Base-by-base conservation (phyloP, 148 eudicot genomes). In the Chenopodium formosanum region DNA sequence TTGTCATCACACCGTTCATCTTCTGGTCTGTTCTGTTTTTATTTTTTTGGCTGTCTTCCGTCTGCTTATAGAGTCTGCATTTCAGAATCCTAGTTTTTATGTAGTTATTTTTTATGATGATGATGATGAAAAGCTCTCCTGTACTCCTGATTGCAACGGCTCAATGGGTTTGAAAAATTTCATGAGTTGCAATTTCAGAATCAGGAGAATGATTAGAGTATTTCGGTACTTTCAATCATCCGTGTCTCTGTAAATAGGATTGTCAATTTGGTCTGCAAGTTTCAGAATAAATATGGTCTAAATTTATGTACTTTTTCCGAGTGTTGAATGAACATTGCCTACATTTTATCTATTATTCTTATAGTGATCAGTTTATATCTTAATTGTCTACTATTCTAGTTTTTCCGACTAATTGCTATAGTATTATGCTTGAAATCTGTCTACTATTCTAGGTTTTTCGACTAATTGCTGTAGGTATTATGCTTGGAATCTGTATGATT, bases 111-210 rank as follows among this genome's bases (percentile, higher is more conserved):
- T n/a, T 20, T 53, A 74, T 44, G 67, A 64, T 76, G 71, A 64
- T 76, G 71, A 81, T 84, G 86, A 84, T 80, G 74, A 85, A 82
- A 69, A 75, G 75, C 65, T 78, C 58, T 78, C 76, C 84, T 74
- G 67, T 20, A 34, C 73, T 48, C 50, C 29, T 66, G 73, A 52
- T 73, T 65, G 78, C 78, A 50, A 66, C 47, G 22, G 27, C 74
- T 50, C 64, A 0, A 52, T 31, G 29, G 31, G 32, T 77, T 72
- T 9, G 63, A 69, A 71, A 48, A 29, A 46, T 31, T 80, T 31
- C 76, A 20, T 13, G 56, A 65, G 32, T 73, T 73, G 78, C 63
- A 79, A 65, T 65, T 72, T 34, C 37, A 80, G 66, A 2, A 53
- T 23, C 60, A 66, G 84, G 75, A 75, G 78, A 72, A 63, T 25